A percentile compares a stretch with the other conserved stretches of the same genome.
phyloP scores from a whole-genome alignment of 2,329 filamentous ascomycete genomes.

The Fusarium sp. region DNA sequence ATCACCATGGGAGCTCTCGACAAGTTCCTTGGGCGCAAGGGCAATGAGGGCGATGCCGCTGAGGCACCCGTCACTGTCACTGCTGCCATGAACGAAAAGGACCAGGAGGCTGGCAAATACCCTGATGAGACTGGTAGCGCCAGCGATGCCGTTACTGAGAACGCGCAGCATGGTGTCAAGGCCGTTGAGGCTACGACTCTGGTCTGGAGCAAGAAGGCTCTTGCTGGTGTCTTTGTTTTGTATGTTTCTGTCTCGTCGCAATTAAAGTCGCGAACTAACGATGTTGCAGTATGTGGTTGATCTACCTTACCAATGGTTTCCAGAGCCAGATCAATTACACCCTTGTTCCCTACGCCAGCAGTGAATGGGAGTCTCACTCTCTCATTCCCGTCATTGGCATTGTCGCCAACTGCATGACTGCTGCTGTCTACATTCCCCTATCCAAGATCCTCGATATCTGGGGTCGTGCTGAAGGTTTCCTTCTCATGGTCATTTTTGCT shows the following conservation, averaged over 20 bases:
- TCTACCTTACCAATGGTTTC: slow-evolving; percentile 62
- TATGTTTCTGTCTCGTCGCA: slow-evolving; percentile 27
- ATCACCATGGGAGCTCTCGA: slow-evolving; percentile 31
- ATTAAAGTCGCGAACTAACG: neutral
- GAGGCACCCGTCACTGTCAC: slow-evolving; percentile 21
- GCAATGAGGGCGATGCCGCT: slow-evolving; percentile 1
- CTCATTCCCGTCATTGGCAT: slow-evolving; percentile 63
- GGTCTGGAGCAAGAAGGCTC: slow-evolving; percentile 51
- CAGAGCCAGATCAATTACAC: slow-evolving; percentile 54
- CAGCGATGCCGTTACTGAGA: slow-evolving; percentile 26
- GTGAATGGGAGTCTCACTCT: slow-evolving; percentile 62
- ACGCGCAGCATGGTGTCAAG: slow-evolving; percentile 51
- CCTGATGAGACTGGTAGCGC: slow-evolving; percentile 12
- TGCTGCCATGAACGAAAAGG: slow-evolving; percentile 28
- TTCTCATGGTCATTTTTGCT: slow-evolving; percentile 60
- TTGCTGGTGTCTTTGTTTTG: slow-evolving; percentile 48
- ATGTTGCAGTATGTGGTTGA: slow-evolving; percentile 53
- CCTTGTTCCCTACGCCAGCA: slow-evolving; percentile 59
- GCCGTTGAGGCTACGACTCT: slow-evolving; percentile 53
- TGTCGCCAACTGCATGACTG: slow-evolving; percentile 62
- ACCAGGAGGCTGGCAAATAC: slow-evolving; percentile 12
- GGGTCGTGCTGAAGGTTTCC: slow-evolving; percentile 68
- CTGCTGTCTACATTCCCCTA: slow-evolving; percentile 69
- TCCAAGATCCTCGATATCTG: slow-evolving; percentile 71
- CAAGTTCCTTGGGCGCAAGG: slow-evolving; percentile 31